phyloP scores from a whole-genome alignment of 176 grass and related monocot species.

The Microstegium vimineum region DNA sequence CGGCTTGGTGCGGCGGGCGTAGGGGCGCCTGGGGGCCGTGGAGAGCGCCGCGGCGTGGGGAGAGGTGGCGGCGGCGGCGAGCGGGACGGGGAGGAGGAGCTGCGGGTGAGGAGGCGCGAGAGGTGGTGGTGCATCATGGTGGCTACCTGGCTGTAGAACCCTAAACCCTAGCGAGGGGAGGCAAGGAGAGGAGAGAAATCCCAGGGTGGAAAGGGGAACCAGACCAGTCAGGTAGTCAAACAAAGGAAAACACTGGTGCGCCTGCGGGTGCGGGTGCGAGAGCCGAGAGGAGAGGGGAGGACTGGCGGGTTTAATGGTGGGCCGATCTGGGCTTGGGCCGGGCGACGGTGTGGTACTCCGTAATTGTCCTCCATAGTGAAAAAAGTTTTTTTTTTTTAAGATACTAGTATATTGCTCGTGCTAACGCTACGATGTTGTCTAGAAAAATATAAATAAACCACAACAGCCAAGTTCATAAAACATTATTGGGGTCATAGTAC shows the following conservation, averaged over 20 bases:
- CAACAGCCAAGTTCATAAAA: too few species aligned
- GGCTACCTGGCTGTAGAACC: conserved; percentile 27
- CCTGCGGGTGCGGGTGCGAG: too few species aligned
- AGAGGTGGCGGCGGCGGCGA: neutral
- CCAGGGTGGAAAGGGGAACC: neutral
- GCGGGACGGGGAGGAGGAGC: neutral
- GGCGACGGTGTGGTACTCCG: too few species aligned
- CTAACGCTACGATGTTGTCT: too few species aligned
- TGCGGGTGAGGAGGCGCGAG: conserved; percentile 31
- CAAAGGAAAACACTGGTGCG: neutral
- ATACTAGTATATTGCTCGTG: too few species aligned
- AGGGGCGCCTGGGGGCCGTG: conserved; percentile 36
- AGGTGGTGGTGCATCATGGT: conserved; percentile 46
- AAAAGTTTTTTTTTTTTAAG: too few species aligned
- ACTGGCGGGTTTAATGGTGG: neutral
- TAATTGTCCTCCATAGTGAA: too few species aligned
- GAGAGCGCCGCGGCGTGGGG: conserved; percentile 19
- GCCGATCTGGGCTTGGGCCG: too few species aligned
- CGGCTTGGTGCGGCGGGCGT: conserved; percentile 22
- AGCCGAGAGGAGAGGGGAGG: too few species aligned
- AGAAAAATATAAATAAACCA: too few species aligned
- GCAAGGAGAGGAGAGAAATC: neutral
- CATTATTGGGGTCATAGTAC: too few species aligned
- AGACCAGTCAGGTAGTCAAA: neutral
- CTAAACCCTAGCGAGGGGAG: conserved; percentile 35